phyloP scores from a whole-genome alignment of 2,329 filamentous ascomycete genomes.

The Neopestalotiopsis sp. region DNA sequence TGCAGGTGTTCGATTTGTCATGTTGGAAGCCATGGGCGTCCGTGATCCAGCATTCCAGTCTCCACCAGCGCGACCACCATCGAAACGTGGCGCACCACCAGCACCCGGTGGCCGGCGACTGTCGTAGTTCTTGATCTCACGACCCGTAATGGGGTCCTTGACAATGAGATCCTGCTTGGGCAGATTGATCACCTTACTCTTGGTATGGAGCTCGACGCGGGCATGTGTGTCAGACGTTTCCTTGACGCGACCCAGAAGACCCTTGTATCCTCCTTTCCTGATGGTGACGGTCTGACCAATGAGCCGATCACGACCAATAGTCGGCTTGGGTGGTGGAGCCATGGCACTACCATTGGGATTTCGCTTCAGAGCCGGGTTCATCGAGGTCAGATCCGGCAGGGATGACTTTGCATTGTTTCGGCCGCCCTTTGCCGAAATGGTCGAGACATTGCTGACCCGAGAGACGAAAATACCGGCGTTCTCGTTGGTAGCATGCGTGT shows the following conservation, averaged over 20 bases:
- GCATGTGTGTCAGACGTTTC: conserved; percentile 87
- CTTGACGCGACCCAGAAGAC: conserved; percentile 91
- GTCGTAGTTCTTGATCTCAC: conserved; percentile 73
- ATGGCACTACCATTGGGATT: conserved; percentile 62
- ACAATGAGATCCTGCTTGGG: conserved; percentile 81
- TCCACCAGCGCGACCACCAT: conserved; percentile 46
- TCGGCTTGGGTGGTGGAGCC: conserved; percentile 71
- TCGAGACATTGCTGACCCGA: conserved; percentile 83
- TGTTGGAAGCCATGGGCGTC: conserved; percentile 70
- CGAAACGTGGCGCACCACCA: conserved; percentile 52
- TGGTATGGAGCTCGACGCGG: conserved; percentile 91
- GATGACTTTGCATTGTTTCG: conserved; percentile 64
- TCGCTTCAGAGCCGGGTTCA: conserved; percentile 89
- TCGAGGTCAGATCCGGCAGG: conserved; percentile 83
- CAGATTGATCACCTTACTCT: conserved; percentile 88
- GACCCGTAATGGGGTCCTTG: conserved; percentile 83
- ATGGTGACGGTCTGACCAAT: conserved; percentile 93
- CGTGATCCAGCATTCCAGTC: conserved; percentile 71
- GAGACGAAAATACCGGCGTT: conserved; percentile 91
- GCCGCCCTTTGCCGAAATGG: conserved; percentile 92
- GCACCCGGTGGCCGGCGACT: conserved; percentile 51
- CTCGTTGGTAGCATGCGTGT: conserved; percentile 82
- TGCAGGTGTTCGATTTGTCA: conserved; percentile 66
- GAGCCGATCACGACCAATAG: conserved; percentile 80
- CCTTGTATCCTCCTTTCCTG: conserved; percentile 87